Evolutionary conservation across 2,329 filamentous ascomycete species (phyloP).

Genomic region (Beauveria pseudobassiana): DNA sequence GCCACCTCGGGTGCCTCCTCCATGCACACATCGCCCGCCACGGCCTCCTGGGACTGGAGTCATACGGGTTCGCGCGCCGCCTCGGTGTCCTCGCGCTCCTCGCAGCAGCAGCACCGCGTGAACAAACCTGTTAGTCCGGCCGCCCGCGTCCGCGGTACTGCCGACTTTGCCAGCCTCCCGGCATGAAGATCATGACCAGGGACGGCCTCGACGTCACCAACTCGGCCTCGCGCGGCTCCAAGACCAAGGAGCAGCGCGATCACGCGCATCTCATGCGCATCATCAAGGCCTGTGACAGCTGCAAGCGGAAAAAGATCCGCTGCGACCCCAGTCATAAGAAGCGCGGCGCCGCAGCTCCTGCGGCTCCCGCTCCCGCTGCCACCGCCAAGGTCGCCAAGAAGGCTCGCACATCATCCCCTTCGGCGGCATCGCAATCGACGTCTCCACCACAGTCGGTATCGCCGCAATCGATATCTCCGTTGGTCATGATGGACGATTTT

Average conservation of each 20-base stretch:
- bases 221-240: slow-evolving; percentile 53
- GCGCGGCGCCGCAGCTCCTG: slow-evolving; percentile 28
- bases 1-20: slow-evolving; percentile 41
- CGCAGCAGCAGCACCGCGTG: slow-evolving; percentile 19
- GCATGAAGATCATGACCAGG: slow-evolving; percentile 61
- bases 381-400: slow-evolving; percentile 7
- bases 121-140: slow-evolving; percentile 18
- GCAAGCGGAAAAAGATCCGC: slow-evolving; percentile 55
- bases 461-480: slow-evolving; percentile 2
- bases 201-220: slow-evolving; percentile 57
- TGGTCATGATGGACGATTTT: not conserved
- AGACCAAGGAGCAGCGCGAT: slow-evolving; percentile 61
- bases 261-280: slow-evolving; percentile 60
- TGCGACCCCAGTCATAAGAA: slow-evolving; percentile 55
- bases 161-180: slow-evolving; percentile 46
- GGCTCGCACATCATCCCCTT: slow-evolving; percentile 1
- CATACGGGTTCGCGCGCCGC: slow-evolving; percentile 20
- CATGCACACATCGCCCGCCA: slow-evolving; percentile 42
- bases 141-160: slow-evolving; percentile 22
- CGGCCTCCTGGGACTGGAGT: slow-evolving; percentile 41
- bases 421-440: slow-evolving; percentile 15
- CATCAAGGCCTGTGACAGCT: slow-evolving; percentile 59
- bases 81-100: slow-evolving; percentile 24
- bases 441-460: slow-evolving; percentile 5
- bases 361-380: not conserved